phyloP scores from a whole-genome alignment of 169 alveolate genomes.

The Theileria annulata region DNA sequence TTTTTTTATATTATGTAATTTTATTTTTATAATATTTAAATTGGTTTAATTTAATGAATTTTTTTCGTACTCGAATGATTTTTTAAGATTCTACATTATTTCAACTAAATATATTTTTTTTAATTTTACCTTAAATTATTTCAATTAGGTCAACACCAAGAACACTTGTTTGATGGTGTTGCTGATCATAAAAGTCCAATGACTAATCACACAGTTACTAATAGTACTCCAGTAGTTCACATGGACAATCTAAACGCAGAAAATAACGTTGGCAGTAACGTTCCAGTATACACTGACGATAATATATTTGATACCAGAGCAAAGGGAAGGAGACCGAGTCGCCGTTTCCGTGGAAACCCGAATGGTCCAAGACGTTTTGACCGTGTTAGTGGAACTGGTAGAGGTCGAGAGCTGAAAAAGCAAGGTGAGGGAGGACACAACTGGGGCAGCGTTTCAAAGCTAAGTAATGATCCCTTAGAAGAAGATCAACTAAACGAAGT shows the following conservation, averaged over 20 bases:
- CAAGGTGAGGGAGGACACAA: slow-evolving; percentile 56
- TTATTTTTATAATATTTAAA: too few species aligned
- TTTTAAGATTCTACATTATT: too few species aligned
- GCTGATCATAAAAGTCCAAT: not conserved
- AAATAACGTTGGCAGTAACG: not conserved
- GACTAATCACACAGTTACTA: not conserved
- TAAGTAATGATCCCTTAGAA: not conserved
- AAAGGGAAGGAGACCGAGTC: not conserved
- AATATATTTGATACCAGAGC: slow-evolving; percentile 16
- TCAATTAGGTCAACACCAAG: too few species aligned
- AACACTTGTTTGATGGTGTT: too few species aligned
- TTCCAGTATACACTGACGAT: slow-evolving; percentile 14
- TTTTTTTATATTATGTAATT: too few species aligned
- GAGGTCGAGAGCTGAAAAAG: slow-evolving; percentile 42
- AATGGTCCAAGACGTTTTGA: slow-evolving; percentile 29
- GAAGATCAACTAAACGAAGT: slow-evolving; percentile 6
- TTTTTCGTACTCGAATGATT: too few species aligned
- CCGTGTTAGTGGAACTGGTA: slow-evolving; percentile 36
- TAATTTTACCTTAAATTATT: too few species aligned
- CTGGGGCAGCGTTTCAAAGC: slow-evolving; percentile 41
- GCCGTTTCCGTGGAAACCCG: slow-evolving; percentile 12
- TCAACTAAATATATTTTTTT: too few species aligned
- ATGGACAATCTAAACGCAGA: not conserved
- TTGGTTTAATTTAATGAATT: too few species aligned
- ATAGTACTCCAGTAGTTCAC: not conserved